phyloP scores from a whole-genome alignment of 176 grass and related monocot species.

The Secale cereale region DNA sequence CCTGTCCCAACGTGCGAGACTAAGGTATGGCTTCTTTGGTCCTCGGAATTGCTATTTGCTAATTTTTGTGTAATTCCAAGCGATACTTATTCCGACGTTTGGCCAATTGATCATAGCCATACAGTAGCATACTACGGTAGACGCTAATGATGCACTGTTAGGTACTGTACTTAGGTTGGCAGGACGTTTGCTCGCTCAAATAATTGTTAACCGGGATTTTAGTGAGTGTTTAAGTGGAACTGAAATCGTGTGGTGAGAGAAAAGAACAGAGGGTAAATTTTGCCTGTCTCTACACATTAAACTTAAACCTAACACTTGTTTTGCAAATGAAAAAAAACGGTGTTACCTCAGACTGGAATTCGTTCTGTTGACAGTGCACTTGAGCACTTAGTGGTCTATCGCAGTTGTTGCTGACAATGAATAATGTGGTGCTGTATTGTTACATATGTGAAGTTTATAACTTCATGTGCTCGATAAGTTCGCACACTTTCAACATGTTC shows the following conservation, averaged over 20 bases:
- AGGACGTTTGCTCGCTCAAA: not conserved
- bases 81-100: not conserved
- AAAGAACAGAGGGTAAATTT: not conserved
- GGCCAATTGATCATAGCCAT: not conserved
- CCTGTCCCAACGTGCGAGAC: conserved; percentile 56
- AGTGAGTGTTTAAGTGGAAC: not conserved
- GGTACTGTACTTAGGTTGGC: not conserved
- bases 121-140: not conserved
- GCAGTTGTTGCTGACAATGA: too few species aligned
- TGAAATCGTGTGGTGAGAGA: not conserved
- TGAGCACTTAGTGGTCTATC: too few species aligned
- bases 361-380: not conserved
- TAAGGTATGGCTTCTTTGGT: conserved; percentile 25
- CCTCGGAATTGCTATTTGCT: not conserved
- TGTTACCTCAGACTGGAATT: not conserved
- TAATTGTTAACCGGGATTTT: not conserved
- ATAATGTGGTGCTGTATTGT: not conserved
- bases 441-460: not conserved
- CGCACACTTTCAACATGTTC: not conserved
- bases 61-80: not conserved
- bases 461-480: not conserved
- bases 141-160: not conserved
- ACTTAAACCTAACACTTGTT: not conserved
- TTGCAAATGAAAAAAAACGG: not conserved
- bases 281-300: not conserved